phyloP scores from a whole-genome alignment of 176 grass and related monocot species.

The Oryza glumipatula region DNA sequence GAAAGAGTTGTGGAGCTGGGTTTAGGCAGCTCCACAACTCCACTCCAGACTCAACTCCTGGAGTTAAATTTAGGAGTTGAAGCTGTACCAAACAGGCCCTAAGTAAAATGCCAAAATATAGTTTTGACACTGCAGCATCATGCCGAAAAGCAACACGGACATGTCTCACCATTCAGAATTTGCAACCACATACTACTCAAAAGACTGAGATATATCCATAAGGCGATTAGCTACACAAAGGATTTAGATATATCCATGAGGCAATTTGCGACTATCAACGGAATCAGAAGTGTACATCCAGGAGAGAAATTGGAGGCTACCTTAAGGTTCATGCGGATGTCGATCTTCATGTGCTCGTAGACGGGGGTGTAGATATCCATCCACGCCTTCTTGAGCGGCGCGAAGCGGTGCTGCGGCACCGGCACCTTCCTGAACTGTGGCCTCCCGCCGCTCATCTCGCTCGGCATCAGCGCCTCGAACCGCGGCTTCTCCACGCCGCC shows the following conservation, averaged over 20 bases:
- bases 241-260: not conserved
- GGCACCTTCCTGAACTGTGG: slow-evolving; percentile 64
- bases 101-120: not conserved
- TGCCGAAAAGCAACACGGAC: not conserved
- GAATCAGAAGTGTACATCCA: not conserved
- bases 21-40: no score
- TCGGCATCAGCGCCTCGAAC: slow-evolving; percentile 65
- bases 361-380: slow-evolving; percentile 79
- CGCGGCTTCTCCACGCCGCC: slow-evolving; percentile 37
- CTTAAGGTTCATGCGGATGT: slow-evolving; percentile 74
- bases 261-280: not conserved
- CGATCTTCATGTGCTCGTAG: slow-evolving; percentile 72
- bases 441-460: slow-evolving; percentile 75
- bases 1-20: no score
- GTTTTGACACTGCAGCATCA: not conserved
- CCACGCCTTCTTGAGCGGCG: slow-evolving; percentile 65
- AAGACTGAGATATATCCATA: not conserved
- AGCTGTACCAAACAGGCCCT: no score
- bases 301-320: not conserved
- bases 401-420: slow-evolving; percentile 57
- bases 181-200: not conserved
- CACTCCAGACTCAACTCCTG: no score
- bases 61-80: no score
- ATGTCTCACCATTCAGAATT: not conserved
- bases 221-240: not conserved